Evolutionary conservation across 2,329 filamentous ascomycete species (phyloP), one percentile per base, ranked within the genome.

Genomic region (Botrytis medusae): DNA sequence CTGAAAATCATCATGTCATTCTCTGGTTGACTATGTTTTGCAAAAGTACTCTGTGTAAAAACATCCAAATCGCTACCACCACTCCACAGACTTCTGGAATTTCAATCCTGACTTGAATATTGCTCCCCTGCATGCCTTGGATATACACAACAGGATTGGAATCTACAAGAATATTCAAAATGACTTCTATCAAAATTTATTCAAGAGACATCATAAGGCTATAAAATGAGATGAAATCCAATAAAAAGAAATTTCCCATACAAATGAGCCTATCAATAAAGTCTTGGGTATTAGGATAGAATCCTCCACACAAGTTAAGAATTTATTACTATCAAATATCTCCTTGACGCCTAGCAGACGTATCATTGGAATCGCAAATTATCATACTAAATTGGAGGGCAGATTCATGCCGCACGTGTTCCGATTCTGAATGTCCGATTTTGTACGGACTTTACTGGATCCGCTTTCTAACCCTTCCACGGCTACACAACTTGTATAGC

Each of bases 121-220:
- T 14, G 48, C 48, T 51, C n/a, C 12, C 22, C n/a, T 51, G 48
- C 25, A n/a, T 51, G 48, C 48, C 1, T n/a, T n/a, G 48, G 12
- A 1, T n/a, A n/a, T 16, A 16, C 48, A 51, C 25, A 14, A 51
- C n/a, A 51, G 10, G 16, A 51, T n/a, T 51, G 0, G 48, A 51
- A 37, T 37, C 12, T 51, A 16, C 25, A 51, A n/a, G 14, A n/a
- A n/a, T n/a, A 2, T 14, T 51, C 48, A 51, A 51, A 51, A n/a
- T 2, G n/a, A 16, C 12, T 51, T 51, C 4, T n/a, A n/a, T 14
- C 22, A 25, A 14, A n/a, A 51, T 25, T 16, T n/a, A 16, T 51
- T 4, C 1, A 51, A 51, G n/a, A n/a, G 1, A 14, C 4, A 7
- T 6, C 22, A n/a, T 4, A 4, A 51, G n/a, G 12, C 0, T n/a